Percentiles rank a stretch among this genome's conserved stretches.
Evolutionary conservation across 257 asterid species (phyloP).

Genomic region (Parsonsia alboflavescens): DNA sequence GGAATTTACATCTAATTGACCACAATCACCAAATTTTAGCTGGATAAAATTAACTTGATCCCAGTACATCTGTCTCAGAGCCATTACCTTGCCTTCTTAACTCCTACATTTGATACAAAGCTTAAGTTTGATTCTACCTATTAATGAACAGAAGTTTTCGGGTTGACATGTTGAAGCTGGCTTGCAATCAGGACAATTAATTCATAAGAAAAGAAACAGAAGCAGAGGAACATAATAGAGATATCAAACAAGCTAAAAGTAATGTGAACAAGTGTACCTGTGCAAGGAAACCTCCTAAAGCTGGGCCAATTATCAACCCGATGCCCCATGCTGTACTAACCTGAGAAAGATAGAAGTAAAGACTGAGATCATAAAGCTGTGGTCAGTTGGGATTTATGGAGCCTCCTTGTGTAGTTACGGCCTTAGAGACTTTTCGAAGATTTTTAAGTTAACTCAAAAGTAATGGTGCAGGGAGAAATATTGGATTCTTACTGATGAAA

Average conservation of each 20-base stretch:
- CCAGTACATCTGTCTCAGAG: not conserved
- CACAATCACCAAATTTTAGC: not conserved
- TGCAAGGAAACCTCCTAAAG: constrained; percentile 85
- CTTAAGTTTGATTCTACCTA: too few species aligned
- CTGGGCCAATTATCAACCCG: constrained; percentile 87
- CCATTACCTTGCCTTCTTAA: not conserved
- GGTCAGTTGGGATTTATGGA: too few species aligned
- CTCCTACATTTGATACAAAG: not conserved
- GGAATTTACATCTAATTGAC: not conserved
- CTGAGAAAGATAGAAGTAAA: constrained; percentile 24
- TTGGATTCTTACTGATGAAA: constrained; percentile 61
- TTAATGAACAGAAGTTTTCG: not conserved
- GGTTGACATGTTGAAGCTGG: not conserved
- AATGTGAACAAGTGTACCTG: constrained; percentile 42
- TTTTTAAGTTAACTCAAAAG: not conserved
- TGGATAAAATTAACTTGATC: not conserved
- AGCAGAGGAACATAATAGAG: not conserved
- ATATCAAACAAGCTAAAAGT: not conserved
- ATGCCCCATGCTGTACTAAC: constrained; percentile 83
- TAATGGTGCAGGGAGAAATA: not conserved
- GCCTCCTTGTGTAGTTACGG: too few species aligned
- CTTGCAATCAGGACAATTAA: not conserved
- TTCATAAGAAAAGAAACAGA: not conserved
- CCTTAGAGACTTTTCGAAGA: too few species aligned
- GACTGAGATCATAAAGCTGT: not conserved